phyloP scores from a whole-genome alignment of 1,284 basidiomycete genomes.

The Psilocybe mexicana region DNA sequence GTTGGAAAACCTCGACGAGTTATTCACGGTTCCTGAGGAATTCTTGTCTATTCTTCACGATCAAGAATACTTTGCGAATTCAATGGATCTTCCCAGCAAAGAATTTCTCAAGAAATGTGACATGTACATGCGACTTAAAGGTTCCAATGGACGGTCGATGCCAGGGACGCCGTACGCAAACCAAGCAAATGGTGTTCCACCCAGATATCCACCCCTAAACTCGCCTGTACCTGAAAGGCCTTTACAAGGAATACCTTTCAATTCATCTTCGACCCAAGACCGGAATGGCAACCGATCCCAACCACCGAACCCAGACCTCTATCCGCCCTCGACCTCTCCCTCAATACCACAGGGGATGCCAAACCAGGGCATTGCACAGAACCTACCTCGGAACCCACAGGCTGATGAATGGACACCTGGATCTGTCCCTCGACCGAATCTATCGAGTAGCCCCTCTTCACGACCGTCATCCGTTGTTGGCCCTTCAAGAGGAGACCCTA shows the following conservation, averaged over 20 bases:
- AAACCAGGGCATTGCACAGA: slow-evolving; percentile 36
- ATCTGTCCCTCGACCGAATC: slow-evolving; percentile 36
- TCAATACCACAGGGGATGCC: slow-evolving; percentile 34
- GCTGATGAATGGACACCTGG: slow-evolving; percentile 49
- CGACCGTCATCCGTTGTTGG: slow-evolving; percentile 61
- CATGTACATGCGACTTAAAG: slow-evolving; percentile 61
- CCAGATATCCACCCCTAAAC: slow-evolving; percentile 34
- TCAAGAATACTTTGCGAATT: slow-evolving; percentile 82
- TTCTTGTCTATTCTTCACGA: slow-evolving; percentile 82
- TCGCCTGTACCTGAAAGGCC: slow-evolving; percentile 39
- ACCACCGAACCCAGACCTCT: slow-evolving; percentile 27
- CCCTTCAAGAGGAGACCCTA: slow-evolving; percentile 19
- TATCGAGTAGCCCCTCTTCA: slow-evolving; percentile 44
- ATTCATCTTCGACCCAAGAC: slow-evolving; percentile 27
- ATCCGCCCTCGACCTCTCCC: slow-evolving; percentile 30
- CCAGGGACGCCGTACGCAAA: slow-evolving; percentile 34
- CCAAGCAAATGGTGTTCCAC: slow-evolving; percentile 30
- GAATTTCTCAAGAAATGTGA: slow-evolving; percentile 91
- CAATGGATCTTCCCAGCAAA: slow-evolving; percentile 82
- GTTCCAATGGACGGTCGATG: slow-evolving; percentile 38
- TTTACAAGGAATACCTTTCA: slow-evolving; percentile 29
- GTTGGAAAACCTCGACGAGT: slow-evolving; percentile 93
- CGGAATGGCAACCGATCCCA: slow-evolving; percentile 33
- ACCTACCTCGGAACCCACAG: slow-evolving; percentile 41
- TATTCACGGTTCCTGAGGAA: slow-evolving; percentile 87